A percentile compares a stretch with the other conserved stretches of the same genome.
Conservation (phyloP, 148 eudicot genomes). For the Linanthus parryae region DNA sequence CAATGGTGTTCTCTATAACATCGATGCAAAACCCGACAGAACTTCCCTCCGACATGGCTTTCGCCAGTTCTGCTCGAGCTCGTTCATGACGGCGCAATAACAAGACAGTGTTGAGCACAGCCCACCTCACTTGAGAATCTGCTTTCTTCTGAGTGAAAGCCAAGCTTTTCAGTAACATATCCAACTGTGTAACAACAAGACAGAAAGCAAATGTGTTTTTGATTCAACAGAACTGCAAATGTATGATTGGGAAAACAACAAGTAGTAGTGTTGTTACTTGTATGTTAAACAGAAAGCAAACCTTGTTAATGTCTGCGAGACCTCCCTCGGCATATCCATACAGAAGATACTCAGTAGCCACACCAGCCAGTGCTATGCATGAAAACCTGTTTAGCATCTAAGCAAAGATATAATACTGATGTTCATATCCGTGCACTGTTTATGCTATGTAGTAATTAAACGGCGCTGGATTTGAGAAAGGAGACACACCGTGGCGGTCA, state of each 20-base stretch:
- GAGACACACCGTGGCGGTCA: constrained; percentile 58
- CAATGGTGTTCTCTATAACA: constrained; percentile 62
- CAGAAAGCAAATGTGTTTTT: too few species aligned
- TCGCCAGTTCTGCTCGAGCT: constrained; percentile 60
- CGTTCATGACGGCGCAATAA: constrained; percentile 79
- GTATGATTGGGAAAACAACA: too few species aligned
- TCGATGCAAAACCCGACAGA: constrained; percentile 79
- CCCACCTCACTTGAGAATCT: constrained; percentile 96
- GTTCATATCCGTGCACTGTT: background rate
- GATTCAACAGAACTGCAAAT: too few species aligned
- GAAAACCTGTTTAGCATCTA: constrained; percentile 91
- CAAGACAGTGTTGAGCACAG: constrained; percentile 76
- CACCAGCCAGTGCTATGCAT: constrained; percentile 92
- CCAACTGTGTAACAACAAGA: constrained; percentile 43
- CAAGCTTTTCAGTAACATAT: constrained; percentile 57
- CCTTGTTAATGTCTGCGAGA: constrained; percentile 75
- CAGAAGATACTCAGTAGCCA: constrained; percentile 82
- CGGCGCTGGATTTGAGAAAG: background rate
- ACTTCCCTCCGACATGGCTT: constrained; percentile 78
- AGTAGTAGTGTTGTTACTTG: too few species aligned
- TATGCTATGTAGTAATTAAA: too few species aligned
- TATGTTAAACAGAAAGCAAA: constrained; percentile 6
- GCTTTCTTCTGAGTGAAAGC: constrained; percentile 97
- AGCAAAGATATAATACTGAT: constrained; percentile 8
- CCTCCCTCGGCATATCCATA: constrained; percentile 95